Conservation (phyloP, 2,329 filamentous ascomycete genomes). For the Aspergillus sp. region DNA sequence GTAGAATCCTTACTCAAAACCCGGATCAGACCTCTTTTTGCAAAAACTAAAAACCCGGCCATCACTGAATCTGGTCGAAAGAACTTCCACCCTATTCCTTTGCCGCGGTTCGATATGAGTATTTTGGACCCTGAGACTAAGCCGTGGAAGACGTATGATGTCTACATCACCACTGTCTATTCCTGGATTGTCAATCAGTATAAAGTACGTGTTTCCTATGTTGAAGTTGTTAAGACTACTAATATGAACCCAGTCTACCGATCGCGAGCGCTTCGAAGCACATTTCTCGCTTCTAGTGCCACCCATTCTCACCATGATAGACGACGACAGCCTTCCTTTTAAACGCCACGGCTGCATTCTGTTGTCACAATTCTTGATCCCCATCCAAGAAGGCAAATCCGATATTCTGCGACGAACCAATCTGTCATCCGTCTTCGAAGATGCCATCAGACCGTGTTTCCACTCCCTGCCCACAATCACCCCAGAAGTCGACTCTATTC, state of each 20-base stretch:
- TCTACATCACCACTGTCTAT: conserved; percentile 37
- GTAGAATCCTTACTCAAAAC: conserved; percentile 21
- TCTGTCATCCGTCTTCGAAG: conserved; percentile 46
- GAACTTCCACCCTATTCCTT: conserved; percentile 40
- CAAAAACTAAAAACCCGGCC: conserved; percentile 40
- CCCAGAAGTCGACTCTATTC: conserved; percentile 66
- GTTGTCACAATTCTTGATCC: conserved; percentile 34
- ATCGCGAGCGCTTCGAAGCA: conserved; percentile 35
- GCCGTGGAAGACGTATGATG: conserved; percentile 39
- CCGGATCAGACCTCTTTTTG: conserved; percentile 44
- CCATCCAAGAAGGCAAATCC: conserved; percentile 36
- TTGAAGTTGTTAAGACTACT: not conserved
- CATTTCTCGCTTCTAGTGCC: conserved; percentile 48
- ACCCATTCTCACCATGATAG: conserved; percentile 44
- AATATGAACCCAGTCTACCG: conserved; percentile 21
- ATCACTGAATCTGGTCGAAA: conserved; percentile 46
- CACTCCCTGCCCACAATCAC: conserved; percentile 75
- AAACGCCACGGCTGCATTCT: conserved; percentile 42
- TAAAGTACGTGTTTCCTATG: conserved; percentile 26
- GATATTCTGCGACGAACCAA: conserved; percentile 45
- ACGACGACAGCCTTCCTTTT: conserved; percentile 38
- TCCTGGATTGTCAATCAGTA: conserved; percentile 39
- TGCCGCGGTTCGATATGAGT: conserved; percentile 37
- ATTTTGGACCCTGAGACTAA: conserved; percentile 37
- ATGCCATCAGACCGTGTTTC: conserved; percentile 61